These are phyloP conservation scores for Lepraria neglecta DNA, from an alignment of 495 filamentous ascomycete species.

Conservation along the genomic window DNA sequence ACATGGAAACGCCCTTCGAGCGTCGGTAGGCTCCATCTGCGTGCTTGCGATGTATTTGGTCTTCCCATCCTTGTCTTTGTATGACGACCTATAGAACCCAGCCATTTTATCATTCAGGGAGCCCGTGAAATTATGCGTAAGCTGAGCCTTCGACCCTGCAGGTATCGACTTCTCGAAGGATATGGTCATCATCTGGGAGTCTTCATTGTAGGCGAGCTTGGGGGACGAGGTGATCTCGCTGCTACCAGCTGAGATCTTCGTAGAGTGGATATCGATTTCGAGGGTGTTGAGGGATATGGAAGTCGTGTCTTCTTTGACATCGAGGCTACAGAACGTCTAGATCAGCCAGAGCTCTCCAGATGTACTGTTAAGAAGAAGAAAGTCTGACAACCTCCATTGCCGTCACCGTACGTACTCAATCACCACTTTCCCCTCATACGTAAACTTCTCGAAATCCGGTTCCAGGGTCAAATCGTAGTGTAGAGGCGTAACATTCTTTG, in stretches of 20 bases:
- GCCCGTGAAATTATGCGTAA: constrained; percentile 56
- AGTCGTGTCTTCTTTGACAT: constrained; percentile 76
- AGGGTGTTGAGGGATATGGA: constrained; percentile 83
- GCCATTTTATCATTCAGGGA: constrained; percentile 62
- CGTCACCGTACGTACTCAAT: constrained; percentile 49
- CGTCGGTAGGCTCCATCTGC: constrained; percentile 64
- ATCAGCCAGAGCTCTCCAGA: constrained; percentile 36
- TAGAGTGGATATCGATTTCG: constrained; percentile 77
- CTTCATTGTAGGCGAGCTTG: constrained; percentile 49
- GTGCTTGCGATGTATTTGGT: constrained; percentile 57
- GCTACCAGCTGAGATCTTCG: constrained; percentile 48
- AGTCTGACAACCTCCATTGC: constrained; percentile 17
- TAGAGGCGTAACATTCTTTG: constrained; percentile 60
- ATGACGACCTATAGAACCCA: constrained; percentile 63
- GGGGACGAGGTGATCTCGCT: constrained; percentile 46
- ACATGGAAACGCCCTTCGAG: constrained; percentile 60
- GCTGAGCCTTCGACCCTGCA: constrained; percentile 52
- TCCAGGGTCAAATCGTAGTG: constrained; percentile 65
- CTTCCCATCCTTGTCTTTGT: constrained; percentile 48
- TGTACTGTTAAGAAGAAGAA: constrained; percentile 20
- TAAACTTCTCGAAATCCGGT: constrained; percentile 58
- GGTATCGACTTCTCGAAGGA: constrained; percentile 52
- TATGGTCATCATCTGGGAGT: constrained; percentile 54
- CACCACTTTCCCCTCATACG: constrained; percentile 55
- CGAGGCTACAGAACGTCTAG: constrained; percentile 44